phyloP scores from a whole-genome alignment of 2,329 filamentous ascomycete genomes.

The Emmonsiellopsis sp. region DNA sequence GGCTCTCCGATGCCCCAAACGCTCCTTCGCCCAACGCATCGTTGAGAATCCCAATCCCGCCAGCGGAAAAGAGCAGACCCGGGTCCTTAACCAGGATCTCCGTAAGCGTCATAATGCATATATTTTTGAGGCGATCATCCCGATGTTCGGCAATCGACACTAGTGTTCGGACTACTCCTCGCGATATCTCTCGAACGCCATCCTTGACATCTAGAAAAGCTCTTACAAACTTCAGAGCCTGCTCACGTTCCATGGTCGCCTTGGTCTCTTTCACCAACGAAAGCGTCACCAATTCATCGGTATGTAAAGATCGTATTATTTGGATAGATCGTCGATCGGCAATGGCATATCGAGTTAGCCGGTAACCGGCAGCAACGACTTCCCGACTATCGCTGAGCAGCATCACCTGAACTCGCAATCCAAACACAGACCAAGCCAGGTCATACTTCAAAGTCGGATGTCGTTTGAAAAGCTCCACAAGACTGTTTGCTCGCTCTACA shows the following conservation, averaged over 20 bases:
- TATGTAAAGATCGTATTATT: conserved; percentile 79
- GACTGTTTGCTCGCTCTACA: conserved; percentile 78
- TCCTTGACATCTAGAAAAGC: conserved; percentile 94
- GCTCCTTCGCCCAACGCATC: conserved; percentile 83
- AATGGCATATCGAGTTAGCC: conserved; percentile 87
- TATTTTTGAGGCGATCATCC: conserved; percentile 77
- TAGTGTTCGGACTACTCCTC: conserved; percentile 77
- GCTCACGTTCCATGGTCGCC: conserved; percentile 92
- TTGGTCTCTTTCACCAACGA: conserved; percentile 94
- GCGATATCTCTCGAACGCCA: conserved; percentile 77
- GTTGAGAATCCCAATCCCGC: conserved; percentile 78
- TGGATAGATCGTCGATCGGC: conserved; percentile 83
- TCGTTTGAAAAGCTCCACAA: conserved; percentile 94
- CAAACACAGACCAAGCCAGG: conserved; percentile 90
- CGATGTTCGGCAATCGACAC: conserved; percentile 81
- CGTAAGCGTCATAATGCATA: conserved; percentile 84
- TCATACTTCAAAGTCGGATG: conserved; percentile 94
- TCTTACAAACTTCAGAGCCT: conserved; percentile 90
- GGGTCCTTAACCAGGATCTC: conserved; percentile 87
- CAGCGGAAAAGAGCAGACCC: conserved; percentile 66
- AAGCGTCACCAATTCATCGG: conserved; percentile 82
- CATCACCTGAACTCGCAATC: conserved; percentile 88
- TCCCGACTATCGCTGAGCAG: conserved; percentile 91
- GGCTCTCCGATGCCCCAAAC: conserved; percentile 84
- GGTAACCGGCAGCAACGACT: conserved; percentile 88